Conservation (phyloP, 352 stramenopile species). For the Lagenidium giganteum region DNA sequence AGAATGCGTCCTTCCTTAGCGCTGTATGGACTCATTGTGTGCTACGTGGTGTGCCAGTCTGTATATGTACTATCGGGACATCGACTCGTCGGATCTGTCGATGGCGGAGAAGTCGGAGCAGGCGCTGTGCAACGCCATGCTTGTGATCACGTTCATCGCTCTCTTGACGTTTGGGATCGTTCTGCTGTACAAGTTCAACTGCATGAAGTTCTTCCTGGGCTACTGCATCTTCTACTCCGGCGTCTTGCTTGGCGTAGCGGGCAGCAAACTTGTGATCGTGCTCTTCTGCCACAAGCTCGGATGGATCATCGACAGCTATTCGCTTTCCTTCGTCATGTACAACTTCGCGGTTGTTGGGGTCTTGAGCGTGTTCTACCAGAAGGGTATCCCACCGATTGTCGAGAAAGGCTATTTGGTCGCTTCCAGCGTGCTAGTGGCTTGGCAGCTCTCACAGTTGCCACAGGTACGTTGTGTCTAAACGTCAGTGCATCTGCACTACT, state of each 20-base stretch:
- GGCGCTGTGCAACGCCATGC: slow-evolving; percentile 67
- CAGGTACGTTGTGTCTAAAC: slow-evolving; percentile 73
- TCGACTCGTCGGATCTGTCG: slow-evolving; percentile 38
- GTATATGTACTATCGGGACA: slow-evolving; percentile 82
- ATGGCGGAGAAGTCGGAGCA: slow-evolving; percentile 39
- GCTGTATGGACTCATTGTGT: neutral
- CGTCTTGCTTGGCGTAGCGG: slow-evolving; percentile 61
- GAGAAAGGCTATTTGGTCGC: slow-evolving; percentile 90
- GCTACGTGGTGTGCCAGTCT: slow-evolving; percentile 19
- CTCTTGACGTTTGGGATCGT: slow-evolving; percentile 76
- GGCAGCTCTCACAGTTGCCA: slow-evolving; percentile 94
- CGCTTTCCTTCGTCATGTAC: slow-evolving; percentile 76
- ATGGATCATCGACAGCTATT: slow-evolving; percentile 46
- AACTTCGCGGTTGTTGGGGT: slow-evolving; percentile 86
- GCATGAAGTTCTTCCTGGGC: slow-evolving; percentile 62
- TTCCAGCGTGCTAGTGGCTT: slow-evolving; percentile 95
- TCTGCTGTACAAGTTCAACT: slow-evolving; percentile 81
- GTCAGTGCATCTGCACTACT: neutral
- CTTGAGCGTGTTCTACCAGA: slow-evolving; percentile 85
- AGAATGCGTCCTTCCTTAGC: neutral
- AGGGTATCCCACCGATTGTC: slow-evolving; percentile 66
- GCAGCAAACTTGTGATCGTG: slow-evolving; percentile 67
- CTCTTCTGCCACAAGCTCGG: slow-evolving; percentile 38
- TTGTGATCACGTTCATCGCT: slow-evolving; percentile 80
- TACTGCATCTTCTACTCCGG: slow-evolving; percentile 80